These are phyloP conservation scores for Fusarium graminum DNA, from an alignment of 2,329 filamentous ascomycete species.

Conservation along the genomic window DNA sequence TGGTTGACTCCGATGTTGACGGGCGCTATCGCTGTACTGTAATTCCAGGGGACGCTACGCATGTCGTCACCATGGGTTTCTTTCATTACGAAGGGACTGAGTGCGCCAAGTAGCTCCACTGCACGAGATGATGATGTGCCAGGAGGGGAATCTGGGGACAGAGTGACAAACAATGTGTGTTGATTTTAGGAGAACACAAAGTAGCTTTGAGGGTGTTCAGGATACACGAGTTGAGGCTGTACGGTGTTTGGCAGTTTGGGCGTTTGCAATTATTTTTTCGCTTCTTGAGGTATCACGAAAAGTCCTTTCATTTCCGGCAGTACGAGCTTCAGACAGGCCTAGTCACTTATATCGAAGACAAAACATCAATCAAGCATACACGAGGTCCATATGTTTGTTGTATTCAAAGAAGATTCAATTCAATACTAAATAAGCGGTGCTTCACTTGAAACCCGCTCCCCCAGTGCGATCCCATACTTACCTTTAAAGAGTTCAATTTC, in stretches of 20 bases:
- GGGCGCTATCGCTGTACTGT: conserved; percentile 36
- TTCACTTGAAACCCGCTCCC: conserved; percentile 18
- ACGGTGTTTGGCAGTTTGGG: conserved; percentile 3
- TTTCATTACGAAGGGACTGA: conserved; percentile 31
- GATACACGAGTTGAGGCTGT: neutral
- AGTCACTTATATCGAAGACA: neutral
- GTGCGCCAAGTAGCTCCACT: conserved; percentile 36
- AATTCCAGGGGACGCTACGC: conserved; percentile 44
- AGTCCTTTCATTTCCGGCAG: conserved; percentile 32
- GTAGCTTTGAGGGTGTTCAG: neutral
- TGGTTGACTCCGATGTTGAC: conserved; percentile 36
- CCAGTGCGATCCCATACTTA: conserved; percentile 12
- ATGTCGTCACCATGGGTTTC: conserved; percentile 41
- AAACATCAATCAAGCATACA: neutral
- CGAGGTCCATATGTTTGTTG: neutral
- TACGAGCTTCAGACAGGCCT: conserved; percentile 8
- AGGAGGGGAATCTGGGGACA: conserved; percentile 15
- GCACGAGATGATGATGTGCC: conserved; percentile 24
- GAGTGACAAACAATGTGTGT: neutral
- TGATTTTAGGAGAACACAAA: neutral
- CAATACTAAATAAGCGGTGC: neutral
- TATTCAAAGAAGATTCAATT: conserved; percentile 2
- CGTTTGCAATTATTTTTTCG: conserved; percentile 1
- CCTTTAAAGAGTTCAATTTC: conserved; percentile 24
- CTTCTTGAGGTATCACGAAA: conserved; percentile 33